phyloP scores from a whole-genome alignment of 495 filamentous ascomycete species.

The Aspergillus nanangensis region DNA sequence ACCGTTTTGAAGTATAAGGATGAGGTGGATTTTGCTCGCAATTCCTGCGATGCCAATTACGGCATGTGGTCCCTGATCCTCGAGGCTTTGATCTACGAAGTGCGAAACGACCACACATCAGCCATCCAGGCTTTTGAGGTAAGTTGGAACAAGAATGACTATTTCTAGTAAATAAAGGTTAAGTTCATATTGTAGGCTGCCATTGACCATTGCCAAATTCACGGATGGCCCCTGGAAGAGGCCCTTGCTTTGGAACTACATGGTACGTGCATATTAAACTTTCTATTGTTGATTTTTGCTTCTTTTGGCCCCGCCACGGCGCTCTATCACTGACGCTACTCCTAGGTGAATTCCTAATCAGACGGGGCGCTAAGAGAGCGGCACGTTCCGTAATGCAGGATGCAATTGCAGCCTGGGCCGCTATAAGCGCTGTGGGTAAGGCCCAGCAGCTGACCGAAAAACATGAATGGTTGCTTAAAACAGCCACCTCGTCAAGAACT shows the following conservation, averaged over 20 bases:
- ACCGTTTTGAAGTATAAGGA: conserved; percentile 53
- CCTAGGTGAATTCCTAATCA: conserved; percentile 68
- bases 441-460: conserved; percentile 65
- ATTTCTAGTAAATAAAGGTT: neutral
- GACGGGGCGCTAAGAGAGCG: conserved; percentile 65
- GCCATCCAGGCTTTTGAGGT: conserved; percentile 65
- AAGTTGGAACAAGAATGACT: neutral
- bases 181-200: conserved; percentile 34
- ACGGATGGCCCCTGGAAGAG: conserved; percentile 75
- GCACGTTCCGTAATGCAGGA: conserved; percentile 70
- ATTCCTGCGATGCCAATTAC: conserved; percentile 74
- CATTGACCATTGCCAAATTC: conserved; percentile 73
- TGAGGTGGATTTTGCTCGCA: conserved; percentile 64
- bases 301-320: neutral
- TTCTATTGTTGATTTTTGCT: neutral
- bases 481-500: conserved; percentile 54
- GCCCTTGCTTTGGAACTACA: conserved; percentile 72
- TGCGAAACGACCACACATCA: conserved; percentile 54
- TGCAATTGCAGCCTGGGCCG: conserved; percentile 66
- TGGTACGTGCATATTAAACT: conserved; percentile 18
- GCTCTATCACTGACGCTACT: neutral
- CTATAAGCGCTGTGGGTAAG: conserved; percentile 71
- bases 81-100: conserved; percentile 67
- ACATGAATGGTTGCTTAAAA: conserved; percentile 67
- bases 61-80: conserved; percentile 69